Evolutionary conservation across 805 yeast genomes (phyloP).

Genomic region (Nakazawaea pomicola): DNA sequence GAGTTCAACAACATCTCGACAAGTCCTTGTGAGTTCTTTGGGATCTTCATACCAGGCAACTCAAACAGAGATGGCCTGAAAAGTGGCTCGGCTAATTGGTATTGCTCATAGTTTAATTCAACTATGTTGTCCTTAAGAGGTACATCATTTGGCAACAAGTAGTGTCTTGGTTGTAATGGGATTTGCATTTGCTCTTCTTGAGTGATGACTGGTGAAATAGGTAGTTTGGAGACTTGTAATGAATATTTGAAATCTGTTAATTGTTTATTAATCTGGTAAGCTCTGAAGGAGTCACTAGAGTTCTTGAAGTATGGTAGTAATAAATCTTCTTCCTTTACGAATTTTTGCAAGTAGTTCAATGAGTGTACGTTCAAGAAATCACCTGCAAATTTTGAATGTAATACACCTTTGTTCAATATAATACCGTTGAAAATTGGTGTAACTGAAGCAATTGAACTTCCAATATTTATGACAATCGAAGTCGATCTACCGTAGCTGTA

Average conservation of each 20-base stretch:
- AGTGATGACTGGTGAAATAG: constrained; percentile 22
- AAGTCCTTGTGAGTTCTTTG: constrained; percentile 44
- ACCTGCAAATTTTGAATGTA: constrained; percentile 75
- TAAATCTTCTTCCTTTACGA: constrained; percentile 27
- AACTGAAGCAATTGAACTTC: constrained; percentile 62
- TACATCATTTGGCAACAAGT: constrained; percentile 48
- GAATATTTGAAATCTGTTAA: constrained; percentile 43
- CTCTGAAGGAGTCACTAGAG: constrained; percentile 32
- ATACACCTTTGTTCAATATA: constrained; percentile 58
- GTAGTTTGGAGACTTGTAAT: constrained; percentile 22
- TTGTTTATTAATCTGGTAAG: constrained; percentile 34
- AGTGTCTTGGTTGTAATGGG: constrained; percentile 37
- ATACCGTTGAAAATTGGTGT: constrained; percentile 78
- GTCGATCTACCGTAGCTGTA: constrained; percentile 75
- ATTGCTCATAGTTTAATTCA: constrained; percentile 47
- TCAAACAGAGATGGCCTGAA: constrained; percentile 58
- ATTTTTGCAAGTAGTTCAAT: constrained; percentile 38
- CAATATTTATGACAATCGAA: constrained; percentile 78
- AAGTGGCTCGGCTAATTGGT: constrained; percentile 57
- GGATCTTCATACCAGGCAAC: constrained; percentile 36
- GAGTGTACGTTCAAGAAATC: constrained; percentile 72
- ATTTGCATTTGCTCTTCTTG: constrained; percentile 30
- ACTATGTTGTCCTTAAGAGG: constrained; percentile 32
- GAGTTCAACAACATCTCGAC: constrained; percentile 40
- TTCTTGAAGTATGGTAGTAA: constrained; percentile 25